A percentile compares a stretch with the other conserved stretches of the same genome.
These are phyloP conservation scores for Dictyostelium firmibasis DNA, from an alignment of 78 protist species.

Conservation along the genomic window DNA sequence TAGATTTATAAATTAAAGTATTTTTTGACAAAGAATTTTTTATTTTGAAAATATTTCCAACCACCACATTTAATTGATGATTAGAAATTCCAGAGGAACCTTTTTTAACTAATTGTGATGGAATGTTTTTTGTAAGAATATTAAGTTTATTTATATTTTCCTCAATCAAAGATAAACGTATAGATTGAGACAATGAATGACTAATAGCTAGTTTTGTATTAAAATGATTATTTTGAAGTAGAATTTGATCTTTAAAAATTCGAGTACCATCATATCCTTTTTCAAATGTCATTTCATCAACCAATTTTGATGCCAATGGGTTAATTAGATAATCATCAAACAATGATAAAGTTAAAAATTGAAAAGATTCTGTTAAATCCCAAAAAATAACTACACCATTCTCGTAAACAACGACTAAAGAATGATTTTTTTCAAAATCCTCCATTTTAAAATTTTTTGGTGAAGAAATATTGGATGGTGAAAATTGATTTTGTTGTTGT, in stretches of 20 bases:
- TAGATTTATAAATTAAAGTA: neutral
- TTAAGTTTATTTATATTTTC: constrained; percentile 5
- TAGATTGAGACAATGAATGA: constrained; percentile 35
- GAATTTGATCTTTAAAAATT: constrained; percentile 27
- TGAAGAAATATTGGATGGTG: neutral
- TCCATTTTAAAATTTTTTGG: neutral
- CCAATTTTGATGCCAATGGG: neutral
- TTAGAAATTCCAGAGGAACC: neutral
- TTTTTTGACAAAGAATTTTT: constrained; percentile 13
- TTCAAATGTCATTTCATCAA: constrained; percentile 53
- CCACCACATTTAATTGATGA: neutral
- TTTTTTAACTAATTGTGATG: neutral
- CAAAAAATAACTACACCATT: constrained; percentile 52
- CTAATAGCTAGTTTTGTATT: neutral
- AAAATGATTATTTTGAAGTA: neutral
- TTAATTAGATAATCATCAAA: neutral
- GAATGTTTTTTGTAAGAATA: neutral
- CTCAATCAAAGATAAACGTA: constrained; percentile 30
- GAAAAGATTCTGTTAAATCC: neutral
- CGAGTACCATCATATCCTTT: neutral
- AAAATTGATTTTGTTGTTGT: neutral
- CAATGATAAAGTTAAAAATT: neutral
- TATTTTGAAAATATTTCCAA: constrained; percentile 17
- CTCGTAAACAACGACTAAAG: constrained; percentile 17
- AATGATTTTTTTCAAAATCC: neutral